Base-by-base conservation (phyloP, 805 yeast genomes). In the Candida silvatica region DNA sequence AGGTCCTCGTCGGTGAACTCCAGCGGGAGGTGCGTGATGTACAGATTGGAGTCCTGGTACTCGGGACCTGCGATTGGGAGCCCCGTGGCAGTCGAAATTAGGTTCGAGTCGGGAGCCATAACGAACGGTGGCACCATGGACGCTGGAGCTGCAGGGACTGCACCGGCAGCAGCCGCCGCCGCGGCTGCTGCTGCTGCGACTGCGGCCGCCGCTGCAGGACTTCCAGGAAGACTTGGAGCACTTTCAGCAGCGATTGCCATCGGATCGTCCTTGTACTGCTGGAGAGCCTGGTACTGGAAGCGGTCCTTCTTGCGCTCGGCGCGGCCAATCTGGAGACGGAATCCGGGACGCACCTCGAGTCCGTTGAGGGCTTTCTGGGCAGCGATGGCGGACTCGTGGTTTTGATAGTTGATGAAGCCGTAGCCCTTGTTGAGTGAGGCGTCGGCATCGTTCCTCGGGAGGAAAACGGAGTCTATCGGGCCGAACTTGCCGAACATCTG, bases 41-140 rank as follows among this genome's bases (percentile, higher is more conserved):
- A 83, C 30, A 83, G 63, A 54, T 83, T 83, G 4, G 86, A 74
- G 45, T 80, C 86, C 51, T 78, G 86, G 44, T 61, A 69, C 35
- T 61, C 57, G 6, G 70, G 69, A 1, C 69, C 69, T 3, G 70
- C 67, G 6, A 65, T 47, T 14, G 67, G 57, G 36, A 61, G 48
- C n/a, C 68, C 59, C 4, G 57, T 46, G 5, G 51, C 32, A 15
- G 59, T 48, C 15, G 54, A 45, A 19, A 49, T 47, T 26, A 47
- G 27, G 31, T 49, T 54, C 14, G 57, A 41, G 37, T 54, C 59
- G n/a, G 52, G 46, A 7, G 56, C 39, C 16, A 51, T 29, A 14
- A 50, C 39, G 29, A 52, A 52, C 3, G 53, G 52, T 14, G 40
- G 3, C 24, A 15, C 16, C 17, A n/a, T n/a, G 24, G 9, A 2